Percentiles rank a stretch among this genome's conserved stretches.
These are phyloP conservation scores for Rutstroemia sp. DNA, from an alignment of 2,329 filamentous ascomycete genomes.

Conservation along the genomic window DNA sequence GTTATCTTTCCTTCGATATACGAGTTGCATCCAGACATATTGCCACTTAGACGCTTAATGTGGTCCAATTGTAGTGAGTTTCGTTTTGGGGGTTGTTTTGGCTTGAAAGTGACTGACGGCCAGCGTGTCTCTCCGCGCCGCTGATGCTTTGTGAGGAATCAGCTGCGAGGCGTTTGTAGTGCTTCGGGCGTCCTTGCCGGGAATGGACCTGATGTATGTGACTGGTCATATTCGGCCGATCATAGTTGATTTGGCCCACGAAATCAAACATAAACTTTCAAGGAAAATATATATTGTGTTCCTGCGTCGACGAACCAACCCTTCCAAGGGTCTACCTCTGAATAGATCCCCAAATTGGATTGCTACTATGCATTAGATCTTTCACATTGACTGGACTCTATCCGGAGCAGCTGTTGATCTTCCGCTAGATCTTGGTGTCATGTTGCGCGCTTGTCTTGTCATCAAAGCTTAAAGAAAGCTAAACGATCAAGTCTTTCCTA, in stretches of 20 bases:
- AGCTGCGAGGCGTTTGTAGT: constrained; percentile 8
- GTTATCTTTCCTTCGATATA: background rate
- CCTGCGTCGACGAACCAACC: constrained; percentile 3
- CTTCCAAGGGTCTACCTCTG: constrained; percentile 3
- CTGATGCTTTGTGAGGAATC: constrained; percentile 3
- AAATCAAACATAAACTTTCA: constrained; percentile 9
- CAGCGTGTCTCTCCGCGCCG: constrained; percentile 3
- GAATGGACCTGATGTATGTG: constrained; percentile 9
- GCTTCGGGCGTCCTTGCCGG: constrained; percentile 1
- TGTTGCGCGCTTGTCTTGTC: constrained; percentile 9
- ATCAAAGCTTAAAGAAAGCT: constrained; percentile 18
- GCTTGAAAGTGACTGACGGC: background rate
- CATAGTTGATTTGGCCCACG: constrained; percentile 1
- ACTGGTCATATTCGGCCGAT: constrained; percentile 10
- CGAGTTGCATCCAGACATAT: constrained; percentile 6
- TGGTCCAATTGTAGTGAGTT: background rate
- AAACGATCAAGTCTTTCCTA: constrained; percentile 12
- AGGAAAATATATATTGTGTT: constrained; percentile 7
- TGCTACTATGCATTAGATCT: constrained; percentile 7
- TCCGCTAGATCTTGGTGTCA: constrained; percentile 12
- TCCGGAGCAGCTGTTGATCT: background rate
- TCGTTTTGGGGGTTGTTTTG: background rate
- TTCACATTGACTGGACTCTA: background rate
- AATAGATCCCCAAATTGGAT: constrained; percentile 9
- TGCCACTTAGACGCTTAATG: background rate